These are phyloP conservation scores for Leccinum uliginosum DNA, from an alignment of 768 basidiomycete species.

Conservation along the genomic window DNA sequence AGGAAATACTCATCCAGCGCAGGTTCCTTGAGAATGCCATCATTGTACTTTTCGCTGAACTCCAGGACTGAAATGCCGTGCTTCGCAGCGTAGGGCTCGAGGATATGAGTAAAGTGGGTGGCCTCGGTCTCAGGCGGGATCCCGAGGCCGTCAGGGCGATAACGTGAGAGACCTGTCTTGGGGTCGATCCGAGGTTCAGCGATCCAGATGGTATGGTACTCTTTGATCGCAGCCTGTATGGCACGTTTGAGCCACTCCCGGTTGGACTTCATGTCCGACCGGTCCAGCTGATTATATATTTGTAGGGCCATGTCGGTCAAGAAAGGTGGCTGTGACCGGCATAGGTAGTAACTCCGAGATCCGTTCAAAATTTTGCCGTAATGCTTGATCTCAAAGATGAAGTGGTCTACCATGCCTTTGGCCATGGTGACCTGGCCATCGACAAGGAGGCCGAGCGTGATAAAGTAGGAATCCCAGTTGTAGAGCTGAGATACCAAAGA, in stretches of 20 bases:
- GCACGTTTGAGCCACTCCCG: slow-evolving; percentile 91
- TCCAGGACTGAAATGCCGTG: slow-evolving; percentile 91
- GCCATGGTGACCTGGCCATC: slow-evolving; percentile 94
- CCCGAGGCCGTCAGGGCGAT: slow-evolving; percentile 88
- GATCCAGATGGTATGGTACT: slow-evolving; percentile 98
- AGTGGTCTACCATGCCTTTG: slow-evolving; percentile 97
- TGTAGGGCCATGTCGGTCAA: slow-evolving; percentile 98
- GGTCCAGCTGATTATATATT: slow-evolving; percentile 94
- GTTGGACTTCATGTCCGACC: slow-evolving; percentile 71
- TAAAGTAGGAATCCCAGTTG: slow-evolving; percentile 96
- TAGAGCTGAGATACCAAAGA: slow-evolving; percentile 54
- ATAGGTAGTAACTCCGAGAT: slow-evolving; percentile 91
- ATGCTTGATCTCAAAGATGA: slow-evolving; percentile 98
- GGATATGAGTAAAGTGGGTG: slow-evolving; percentile 94
- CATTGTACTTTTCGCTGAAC: slow-evolving; percentile 95
- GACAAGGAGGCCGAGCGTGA: slow-evolving; percentile 87
- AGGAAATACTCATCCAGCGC: slow-evolving; percentile 95
- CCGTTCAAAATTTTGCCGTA: slow-evolving; percentile 97
- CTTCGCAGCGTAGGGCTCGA: slow-evolving; percentile 91
- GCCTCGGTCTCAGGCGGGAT: slow-evolving; percentile 99
- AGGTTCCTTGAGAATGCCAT: slow-evolving; percentile 77
- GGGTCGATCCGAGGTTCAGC: slow-evolving; percentile 92
- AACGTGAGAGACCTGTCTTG: slow-evolving; percentile 91
- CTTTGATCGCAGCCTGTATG: slow-evolving; percentile 96
- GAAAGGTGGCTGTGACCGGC: slow-evolving; percentile 96